Percentiles rank a stretch among this genome's conserved stretches.
These are phyloP conservation scores for Xylaria hypoxylon DNA, from an alignment of 2,329 filamentous ascomycete genomes.

Conservation along the genomic window DNA sequence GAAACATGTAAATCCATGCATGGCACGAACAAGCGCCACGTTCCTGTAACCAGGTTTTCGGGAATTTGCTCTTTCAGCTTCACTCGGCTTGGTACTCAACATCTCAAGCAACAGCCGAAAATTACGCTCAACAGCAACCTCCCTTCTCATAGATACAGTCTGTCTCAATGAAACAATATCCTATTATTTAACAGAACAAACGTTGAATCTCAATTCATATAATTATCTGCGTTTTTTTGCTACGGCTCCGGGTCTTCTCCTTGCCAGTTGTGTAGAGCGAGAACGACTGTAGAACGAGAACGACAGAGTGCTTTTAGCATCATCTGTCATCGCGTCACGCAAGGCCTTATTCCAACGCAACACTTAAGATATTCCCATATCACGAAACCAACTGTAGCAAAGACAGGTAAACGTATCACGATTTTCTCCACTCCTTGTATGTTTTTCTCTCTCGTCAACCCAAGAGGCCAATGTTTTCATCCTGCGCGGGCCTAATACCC, in stretches of 20 bases:
- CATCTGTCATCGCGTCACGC: background rate
- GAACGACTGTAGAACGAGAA: conserved; percentile 10
- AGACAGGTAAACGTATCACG: conserved; percentile 34
- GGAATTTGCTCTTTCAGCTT: conserved; percentile 2
- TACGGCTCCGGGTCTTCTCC: conserved; percentile 10
- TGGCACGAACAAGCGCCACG: conserved; percentile 22
- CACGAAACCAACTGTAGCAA: conserved; percentile 25
- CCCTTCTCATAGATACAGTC: background rate
- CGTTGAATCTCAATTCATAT: conserved; percentile 27
- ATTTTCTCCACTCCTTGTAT: conserved; percentile 14
- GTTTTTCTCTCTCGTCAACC: conserved; percentile 2
- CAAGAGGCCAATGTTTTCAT: conserved; percentile 7
- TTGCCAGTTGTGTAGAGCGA: background rate
- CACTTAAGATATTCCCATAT: conserved; percentile 15
- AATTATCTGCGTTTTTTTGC: conserved; percentile 24
- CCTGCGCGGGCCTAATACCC: background rate
- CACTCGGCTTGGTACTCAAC: conserved; percentile 2
- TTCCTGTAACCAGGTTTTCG: conserved; percentile 30
- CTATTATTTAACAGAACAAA: conserved; percentile 12
- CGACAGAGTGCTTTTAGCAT: background rate
- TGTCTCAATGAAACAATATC: background rate
- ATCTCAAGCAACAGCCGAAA: background rate
- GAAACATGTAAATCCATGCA: conserved; percentile 18
- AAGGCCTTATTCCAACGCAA: conserved; percentile 1
- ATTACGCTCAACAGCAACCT: background rate